Base-by-base conservation (phyloP, 2,329 filamentous ascomycete genomes). In the Blumeria graminis region DNA sequence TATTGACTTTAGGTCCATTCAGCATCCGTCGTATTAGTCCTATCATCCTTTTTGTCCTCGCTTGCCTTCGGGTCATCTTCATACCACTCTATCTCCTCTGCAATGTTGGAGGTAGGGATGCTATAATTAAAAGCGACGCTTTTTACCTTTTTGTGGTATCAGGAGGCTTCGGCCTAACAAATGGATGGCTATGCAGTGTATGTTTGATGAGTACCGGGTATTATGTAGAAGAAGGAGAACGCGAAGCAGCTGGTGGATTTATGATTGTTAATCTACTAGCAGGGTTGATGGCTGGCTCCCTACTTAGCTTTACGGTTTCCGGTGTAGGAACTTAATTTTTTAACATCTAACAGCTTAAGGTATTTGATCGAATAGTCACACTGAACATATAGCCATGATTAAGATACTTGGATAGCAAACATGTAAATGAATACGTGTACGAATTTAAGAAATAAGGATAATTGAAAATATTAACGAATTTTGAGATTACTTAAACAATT, bases 211-310 rank as follows among this genome's bases (percentile, higher is more conserved):
- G 84, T 0, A 83, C 88, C 0, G 78, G 77, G 0, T 80, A 85
- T 61, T 90, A 81, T 77, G 89, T 96, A 0, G 81, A 82, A 3
- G 78, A 82, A 1, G 80, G 82, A 9, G 90, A 98, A 71, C 75
- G 84, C 36, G 88, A 94, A 70, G 89, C 87, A 6, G 82, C 88
- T 0, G 92, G 90, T 51, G 87, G 84, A 0, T 96, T 96, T 67
- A 96, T 98, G 92, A 84, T 85, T 3, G 68, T 95, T 60, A 87
- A 83, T 67, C 76, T 96, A n/a, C 86, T 95, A 16, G 79, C 77
- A 5, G 92, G 92, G 0, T 70, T 96, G 69, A 78, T 87, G 1
- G 74, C 75, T 28, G 92, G 92, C n/a, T 96, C 90, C 69, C 69
- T 96, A 63, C 68, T 93, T 66, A 96, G 89, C 67, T 98, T 96